phyloP scores from a whole-genome alignment of 345 rosid genomes.

The Excoecaria agallocha region DNA sequence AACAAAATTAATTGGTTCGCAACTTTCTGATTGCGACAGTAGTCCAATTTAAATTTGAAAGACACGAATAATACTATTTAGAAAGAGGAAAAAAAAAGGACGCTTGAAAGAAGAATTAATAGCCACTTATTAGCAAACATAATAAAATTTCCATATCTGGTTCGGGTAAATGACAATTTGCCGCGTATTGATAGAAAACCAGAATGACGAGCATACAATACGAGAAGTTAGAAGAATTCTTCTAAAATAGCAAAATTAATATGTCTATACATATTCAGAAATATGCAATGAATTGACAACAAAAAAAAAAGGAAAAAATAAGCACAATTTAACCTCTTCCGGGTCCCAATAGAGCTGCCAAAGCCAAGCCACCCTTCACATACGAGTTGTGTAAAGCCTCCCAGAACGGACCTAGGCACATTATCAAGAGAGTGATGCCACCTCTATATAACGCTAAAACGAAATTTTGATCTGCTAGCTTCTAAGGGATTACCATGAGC shows the following conservation, averaged over 20 bases:
- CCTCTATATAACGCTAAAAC: background rate
- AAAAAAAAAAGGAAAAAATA: background rate
- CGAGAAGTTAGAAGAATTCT: background rate
- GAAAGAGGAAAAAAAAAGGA: background rate
- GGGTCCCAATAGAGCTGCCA: conserved; percentile 84
- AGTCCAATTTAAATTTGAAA: background rate
- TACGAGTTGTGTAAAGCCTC: conserved; percentile 79
- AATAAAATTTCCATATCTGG: background rate
- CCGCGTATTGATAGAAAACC: background rate
- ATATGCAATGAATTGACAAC: background rate
- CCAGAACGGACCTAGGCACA: conserved; percentile 56
- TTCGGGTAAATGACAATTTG: background rate
- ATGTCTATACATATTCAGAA: background rate
- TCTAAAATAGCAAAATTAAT: background rate
- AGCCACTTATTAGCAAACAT: background rate
- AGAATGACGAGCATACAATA: background rate
- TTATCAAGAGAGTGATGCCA: background rate
- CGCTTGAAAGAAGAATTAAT: conserved; percentile 5
- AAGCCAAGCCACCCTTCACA: conserved; percentile 77
- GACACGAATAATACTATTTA: background rate
- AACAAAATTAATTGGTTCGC: conserved; percentile 9
- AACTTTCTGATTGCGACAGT: background rate
- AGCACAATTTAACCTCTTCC: conserved; percentile 71
- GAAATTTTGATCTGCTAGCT: background rate
- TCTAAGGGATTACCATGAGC: conserved; percentile 55